Conservation (phyloP, 176 grass and related monocot species). For the Musa acuminata region DNA sequence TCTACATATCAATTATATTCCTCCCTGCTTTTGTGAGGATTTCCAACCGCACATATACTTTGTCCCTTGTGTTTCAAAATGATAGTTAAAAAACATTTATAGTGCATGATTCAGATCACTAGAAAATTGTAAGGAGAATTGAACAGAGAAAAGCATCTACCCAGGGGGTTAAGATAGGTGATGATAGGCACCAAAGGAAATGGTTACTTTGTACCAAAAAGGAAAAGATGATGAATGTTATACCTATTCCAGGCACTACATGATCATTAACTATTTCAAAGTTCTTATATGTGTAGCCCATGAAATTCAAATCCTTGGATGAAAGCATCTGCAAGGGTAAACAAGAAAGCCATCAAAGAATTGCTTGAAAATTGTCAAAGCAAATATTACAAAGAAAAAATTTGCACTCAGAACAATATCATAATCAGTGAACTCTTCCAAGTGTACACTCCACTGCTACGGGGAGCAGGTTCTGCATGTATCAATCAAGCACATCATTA, state of each 20-base stretch:
- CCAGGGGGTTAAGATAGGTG: background rate
- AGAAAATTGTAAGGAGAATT: background rate
- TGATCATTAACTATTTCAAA: slow-evolving; percentile 92
- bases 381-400: background rate
- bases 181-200: background rate
- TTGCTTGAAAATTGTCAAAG: background rate
- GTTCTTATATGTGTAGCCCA: slow-evolving; percentile 99
- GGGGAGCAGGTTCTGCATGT: too few relatives aligned
- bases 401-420: too few relatives aligned
- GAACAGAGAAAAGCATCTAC: background rate
- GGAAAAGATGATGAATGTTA: background rate
- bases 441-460: too few relatives aligned
- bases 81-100: background rate
- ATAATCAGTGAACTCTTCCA: too few relatives aligned
- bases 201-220: slow-evolving; percentile 12
- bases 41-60: too few relatives aligned
- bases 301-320: slow-evolving; percentile 95
- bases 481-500: too few relatives aligned
- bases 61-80: background rate
- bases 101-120: background rate
- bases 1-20: too few relatives aligned
- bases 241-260: slow-evolving; percentile 82
- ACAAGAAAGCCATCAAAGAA: background rate
- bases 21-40: too few relatives aligned
- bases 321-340: slow-evolving; percentile 74